Evolutionary conservation across 371 early-diverging fungal species (phyloP).

Genomic region (Mortierella sp.): DNA sequence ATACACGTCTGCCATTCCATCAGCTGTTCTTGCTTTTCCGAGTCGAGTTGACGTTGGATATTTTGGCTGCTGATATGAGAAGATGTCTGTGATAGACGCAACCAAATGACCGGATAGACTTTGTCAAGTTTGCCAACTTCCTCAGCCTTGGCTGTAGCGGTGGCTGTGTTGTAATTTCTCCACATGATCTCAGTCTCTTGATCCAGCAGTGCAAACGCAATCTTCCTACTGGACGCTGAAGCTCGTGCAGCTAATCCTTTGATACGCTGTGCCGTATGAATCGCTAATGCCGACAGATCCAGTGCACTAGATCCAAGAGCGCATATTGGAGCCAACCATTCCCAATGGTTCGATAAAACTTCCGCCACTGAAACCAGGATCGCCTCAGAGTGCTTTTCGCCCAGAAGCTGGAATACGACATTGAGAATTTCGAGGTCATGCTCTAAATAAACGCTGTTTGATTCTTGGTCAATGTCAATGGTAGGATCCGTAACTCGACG

Average conservation of each 20-base stretch:
- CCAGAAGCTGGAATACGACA: conserved; percentile 15
- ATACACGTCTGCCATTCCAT: conserved; percentile 30
- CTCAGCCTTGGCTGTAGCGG: conserved; percentile 11
- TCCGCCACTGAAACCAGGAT: neutral
- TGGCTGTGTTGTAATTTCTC: conserved; percentile 29
- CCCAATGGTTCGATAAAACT: conserved; percentile 22
- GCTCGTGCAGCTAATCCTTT: neutral
- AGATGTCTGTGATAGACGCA: conserved; percentile 25
- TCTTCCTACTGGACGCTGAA: conserved; percentile 3
- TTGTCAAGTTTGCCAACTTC: conserved; percentile 2
- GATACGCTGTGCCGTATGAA: conserved; percentile 4
- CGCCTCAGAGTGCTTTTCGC: conserved; percentile 4
- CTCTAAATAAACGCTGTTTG: conserved; percentile 12
- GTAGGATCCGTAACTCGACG: neutral
- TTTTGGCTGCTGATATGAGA: neutral
- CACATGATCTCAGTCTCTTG: conserved; percentile 27
- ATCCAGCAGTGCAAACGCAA: conserved; percentile 4
- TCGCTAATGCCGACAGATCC: neutral
- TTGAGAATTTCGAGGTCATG: conserved; percentile 26
- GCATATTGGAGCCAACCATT: conserved; percentile 26
- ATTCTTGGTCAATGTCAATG: neutral
- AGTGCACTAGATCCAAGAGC: conserved; percentile 21
- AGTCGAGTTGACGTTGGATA: conserved; percentile 1
- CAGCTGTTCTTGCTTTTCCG: conserved; percentile 1
- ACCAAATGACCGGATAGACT: conserved; percentile 19